Percentiles rank a stretch among this genome's conserved stretches.
These are phyloP conservation scores for Debaryomyces sp. DNA, from an alignment of 1,139 yeast species.

Conservation along the genomic window DNA sequence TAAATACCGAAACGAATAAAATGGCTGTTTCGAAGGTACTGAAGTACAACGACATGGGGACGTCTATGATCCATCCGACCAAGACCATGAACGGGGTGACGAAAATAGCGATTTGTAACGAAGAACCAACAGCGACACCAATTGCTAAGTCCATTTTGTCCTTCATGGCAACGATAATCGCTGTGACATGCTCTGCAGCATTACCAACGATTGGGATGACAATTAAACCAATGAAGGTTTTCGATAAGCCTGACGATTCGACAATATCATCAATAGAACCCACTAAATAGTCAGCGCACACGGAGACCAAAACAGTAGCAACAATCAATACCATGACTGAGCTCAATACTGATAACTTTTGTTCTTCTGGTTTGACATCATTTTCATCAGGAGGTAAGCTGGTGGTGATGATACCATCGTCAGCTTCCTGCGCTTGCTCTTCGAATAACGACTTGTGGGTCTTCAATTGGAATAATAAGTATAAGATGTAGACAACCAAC, in stretches of 20 bases:
- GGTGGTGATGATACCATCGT: conserved; percentile 39
- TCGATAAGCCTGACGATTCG: conserved; percentile 79
- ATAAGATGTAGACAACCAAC: conserved; percentile 75
- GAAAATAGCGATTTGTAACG: conserved; percentile 91
- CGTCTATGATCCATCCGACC: conserved; percentile 86
- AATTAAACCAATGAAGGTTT: conserved; percentile 92
- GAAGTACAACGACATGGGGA: conserved; percentile 91
- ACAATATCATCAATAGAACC: conserved; percentile 92
- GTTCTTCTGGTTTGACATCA: conserved; percentile 27
- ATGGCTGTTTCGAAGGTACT: conserved; percentile 93
- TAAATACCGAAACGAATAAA: conserved; percentile 82
- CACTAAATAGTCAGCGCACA: conserved; percentile 92
- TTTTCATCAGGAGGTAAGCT: conserved; percentile 34
- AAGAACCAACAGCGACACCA: conserved; percentile 97
- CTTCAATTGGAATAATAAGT: conserved; percentile 81
- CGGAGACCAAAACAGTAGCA: conserved; percentile 80
- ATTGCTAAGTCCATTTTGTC: conserved; percentile 97
- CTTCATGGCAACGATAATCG: conserved; percentile 90
- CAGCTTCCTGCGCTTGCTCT: conserved; percentile 40
- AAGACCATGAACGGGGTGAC: conserved; percentile 95
- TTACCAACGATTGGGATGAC: conserved; percentile 96
- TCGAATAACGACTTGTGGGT: conserved; percentile 70
- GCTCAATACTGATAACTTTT: conserved; percentile 42
- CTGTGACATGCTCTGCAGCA: conserved; percentile 98
- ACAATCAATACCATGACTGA: conserved; percentile 53